Evolutionary conservation across 2,329 filamentous ascomycete species (phyloP), one percentile per base, ranked within the genome.

Genomic region (Colletotrichum plurivorum): DNA sequence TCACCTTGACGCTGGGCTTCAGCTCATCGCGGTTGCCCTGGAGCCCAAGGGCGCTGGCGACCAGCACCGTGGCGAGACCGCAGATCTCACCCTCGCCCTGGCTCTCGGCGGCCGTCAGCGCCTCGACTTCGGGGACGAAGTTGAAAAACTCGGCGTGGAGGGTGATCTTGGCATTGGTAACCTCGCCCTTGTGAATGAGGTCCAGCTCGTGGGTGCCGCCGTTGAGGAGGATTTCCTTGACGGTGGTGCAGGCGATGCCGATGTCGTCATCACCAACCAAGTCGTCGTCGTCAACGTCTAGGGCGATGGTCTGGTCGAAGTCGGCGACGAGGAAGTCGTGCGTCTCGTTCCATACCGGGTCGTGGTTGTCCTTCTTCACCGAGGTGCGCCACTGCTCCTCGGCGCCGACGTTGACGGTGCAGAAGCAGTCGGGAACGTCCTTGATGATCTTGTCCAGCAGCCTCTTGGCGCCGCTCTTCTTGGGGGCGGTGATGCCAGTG

Each of bases 271-370:
- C 80, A 16, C 74, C 76, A 1, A 72, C 77, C 6, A 82, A 72
- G 62, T 86, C 84, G 12, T 83, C 78, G 63, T 86, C 84, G 45
- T 83, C 74, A 20, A 86, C 74, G 36, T 84, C 80, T 27, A 83
- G 46, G 4, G 76, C 63, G 60, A 86, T 79, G 27, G 57, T 60
- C 67, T 86, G 84, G 49, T 85, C 83, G 69, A 78, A 78, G 70
- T 85, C 84, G 9, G 77, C 73, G 2, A 86, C 78, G 2, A 85
- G 75, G 73, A 85, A 85, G 72, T 85, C 83, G 69, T 82, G 79
- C 2, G 82, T 83, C 73, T 86, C 83, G 71, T 84, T 81, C 84
- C 84, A 86, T 25, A 76, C 77, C 0, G 84, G 84, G 41, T 83
- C 76, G 39, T 75, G 76, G 39, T 79, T 75, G 71, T 84, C 82